Evolutionary conservation across 1,284 basidiomycete genomes (phyloP), one percentile per base, ranked within the genome.

Genomic region (Boletus semigastroideus): DNA sequence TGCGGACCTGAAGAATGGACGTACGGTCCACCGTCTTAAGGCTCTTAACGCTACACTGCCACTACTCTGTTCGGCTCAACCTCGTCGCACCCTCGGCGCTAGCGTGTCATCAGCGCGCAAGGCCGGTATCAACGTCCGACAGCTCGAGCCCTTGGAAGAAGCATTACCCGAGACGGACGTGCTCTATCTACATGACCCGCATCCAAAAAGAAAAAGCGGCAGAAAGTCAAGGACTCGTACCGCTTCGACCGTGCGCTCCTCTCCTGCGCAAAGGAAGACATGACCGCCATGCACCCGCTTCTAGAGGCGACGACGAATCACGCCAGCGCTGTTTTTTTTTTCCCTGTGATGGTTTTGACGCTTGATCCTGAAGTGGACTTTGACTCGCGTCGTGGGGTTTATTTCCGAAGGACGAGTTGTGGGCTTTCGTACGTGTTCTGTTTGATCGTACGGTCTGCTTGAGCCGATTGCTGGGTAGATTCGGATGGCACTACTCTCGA

Each of bases 331-430:
- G 22, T 3, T 16, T 34, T 22, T 22, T 30, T 45, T 30, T 2
- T 11, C 6, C 2, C 41, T 22, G 20, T 25, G 30, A 7, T 12
- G 6, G 36, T 37, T 39, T 50, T 61, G 27, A 62, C 41, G 7
- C 20, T 14, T 27, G 28, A 8, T n/a, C n/a, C 1, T 47, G 4
- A 64, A 87, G 94, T 99, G 48, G 97, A 99, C 74, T 98, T 97
- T 64, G 96, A 99, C 72, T 90, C 85, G 13, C 84, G 90, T 42
- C 82, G 95, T 13, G 96, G 95, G 1, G 95, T 94, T 30, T 99
- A 98, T 76, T 98, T 98, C 87, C 86, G 97, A 45, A 95, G 98
- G 71, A 98, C 98, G 94, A 88, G 94, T 57, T 97, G 96, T 72
- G 97, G 96, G 48, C 86, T 98, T 59, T 98, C 70, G 92, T 96